phyloP scores from a whole-genome alignment of 345 rosid genomes.

The Turritis glabra region DNA sequence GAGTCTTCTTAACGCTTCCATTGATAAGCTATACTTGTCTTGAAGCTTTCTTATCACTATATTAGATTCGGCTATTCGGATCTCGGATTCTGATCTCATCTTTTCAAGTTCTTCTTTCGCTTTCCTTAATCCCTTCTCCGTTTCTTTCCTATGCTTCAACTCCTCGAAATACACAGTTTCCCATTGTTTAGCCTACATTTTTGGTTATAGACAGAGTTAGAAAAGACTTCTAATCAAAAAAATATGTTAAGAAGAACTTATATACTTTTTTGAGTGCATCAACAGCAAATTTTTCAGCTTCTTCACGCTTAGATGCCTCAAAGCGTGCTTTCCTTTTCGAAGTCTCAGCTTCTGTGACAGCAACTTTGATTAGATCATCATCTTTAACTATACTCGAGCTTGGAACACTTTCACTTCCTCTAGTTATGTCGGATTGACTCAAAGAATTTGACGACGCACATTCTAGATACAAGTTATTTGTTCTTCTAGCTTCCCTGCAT shows the following conservation, averaged over 20 bases:
- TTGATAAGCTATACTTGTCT: constrained; percentile 58
- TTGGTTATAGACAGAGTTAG: neutral
- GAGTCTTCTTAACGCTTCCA: constrained; percentile 52
- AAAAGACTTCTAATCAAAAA: neutral
- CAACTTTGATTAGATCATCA: constrained; percentile 47
- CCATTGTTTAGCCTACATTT: constrained; percentile 51
- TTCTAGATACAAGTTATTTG: neutral
- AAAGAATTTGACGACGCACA: constrained; percentile 8
- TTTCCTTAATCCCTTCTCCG: constrained; percentile 50
- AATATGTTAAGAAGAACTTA: neutral
- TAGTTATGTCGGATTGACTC: neutral
- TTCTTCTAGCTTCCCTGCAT: constrained; percentile 23
- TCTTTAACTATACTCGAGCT: neutral
- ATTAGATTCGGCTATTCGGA: constrained; percentile 48
- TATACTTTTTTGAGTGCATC: constrained; percentile 68
- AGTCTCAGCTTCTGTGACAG: constrained; percentile 53
- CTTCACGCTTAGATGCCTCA: constrained; percentile 53
- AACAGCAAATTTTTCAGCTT: constrained; percentile 60
- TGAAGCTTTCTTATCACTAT: constrained; percentile 53
- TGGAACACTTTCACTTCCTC: constrained; percentile 5
- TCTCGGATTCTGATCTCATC: constrained; percentile 50
- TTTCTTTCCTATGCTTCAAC: constrained; percentile 58
- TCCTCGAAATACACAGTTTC: constrained; percentile 51
- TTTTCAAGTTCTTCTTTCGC: constrained; percentile 47
- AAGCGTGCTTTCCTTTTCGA: constrained; percentile 51